Evolutionary conservation across 2,329 filamentous ascomycete genomes (phyloP).

Genomic region (Daldinia sp.): DNA sequence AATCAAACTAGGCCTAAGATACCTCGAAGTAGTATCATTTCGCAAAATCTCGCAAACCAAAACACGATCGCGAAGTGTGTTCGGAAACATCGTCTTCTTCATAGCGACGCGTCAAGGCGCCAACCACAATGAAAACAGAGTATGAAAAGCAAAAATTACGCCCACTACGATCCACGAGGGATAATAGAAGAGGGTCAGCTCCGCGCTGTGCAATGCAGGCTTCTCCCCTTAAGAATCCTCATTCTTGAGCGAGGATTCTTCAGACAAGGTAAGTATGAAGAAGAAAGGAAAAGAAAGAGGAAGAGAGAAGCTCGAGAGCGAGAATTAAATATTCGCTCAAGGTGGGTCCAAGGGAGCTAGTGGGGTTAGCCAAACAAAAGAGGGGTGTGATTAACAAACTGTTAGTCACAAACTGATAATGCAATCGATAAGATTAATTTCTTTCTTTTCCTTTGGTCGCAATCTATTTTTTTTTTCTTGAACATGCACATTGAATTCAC

Average conservation of each 20-base stretch:
- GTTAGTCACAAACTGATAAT: slow-evolving; percentile 25
- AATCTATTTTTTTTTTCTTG: slow-evolving; percentile 41
- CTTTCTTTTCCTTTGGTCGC: slow-evolving; percentile 18
- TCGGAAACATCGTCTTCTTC: slow-evolving; percentile 21
- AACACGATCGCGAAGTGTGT: background rate
- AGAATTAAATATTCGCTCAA: slow-evolving; percentile 12
- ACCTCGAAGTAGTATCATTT: too few relatives aligned
- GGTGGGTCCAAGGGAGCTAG: slow-evolving; percentile 20
- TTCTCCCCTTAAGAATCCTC: slow-evolving; percentile 17
- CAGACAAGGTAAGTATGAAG: slow-evolving; percentile 34
- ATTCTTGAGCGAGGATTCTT: slow-evolving; percentile 23
- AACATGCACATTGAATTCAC: slow-evolving; percentile 15
- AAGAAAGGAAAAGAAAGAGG: slow-evolving; percentile 11
- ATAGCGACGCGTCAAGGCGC: slow-evolving; percentile 27
- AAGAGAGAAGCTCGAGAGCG: background rate
- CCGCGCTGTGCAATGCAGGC: slow-evolving; percentile 36
- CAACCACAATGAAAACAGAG: slow-evolving; percentile 29
- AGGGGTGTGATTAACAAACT: background rate
- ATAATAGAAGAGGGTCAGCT: slow-evolving; percentile 34
- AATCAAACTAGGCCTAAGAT: too few relatives aligned
- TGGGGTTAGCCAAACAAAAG: slow-evolving; percentile 19
- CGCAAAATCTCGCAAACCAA: too few relatives aligned
- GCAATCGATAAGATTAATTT: slow-evolving; percentile 37
- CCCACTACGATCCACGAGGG: slow-evolving; percentile 34
- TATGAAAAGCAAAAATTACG: slow-evolving; percentile 28